These are phyloP conservation scores for Capsicum baccatum DNA, from an alignment of 257 asterid species.

Conservation along the genomic window DNA sequence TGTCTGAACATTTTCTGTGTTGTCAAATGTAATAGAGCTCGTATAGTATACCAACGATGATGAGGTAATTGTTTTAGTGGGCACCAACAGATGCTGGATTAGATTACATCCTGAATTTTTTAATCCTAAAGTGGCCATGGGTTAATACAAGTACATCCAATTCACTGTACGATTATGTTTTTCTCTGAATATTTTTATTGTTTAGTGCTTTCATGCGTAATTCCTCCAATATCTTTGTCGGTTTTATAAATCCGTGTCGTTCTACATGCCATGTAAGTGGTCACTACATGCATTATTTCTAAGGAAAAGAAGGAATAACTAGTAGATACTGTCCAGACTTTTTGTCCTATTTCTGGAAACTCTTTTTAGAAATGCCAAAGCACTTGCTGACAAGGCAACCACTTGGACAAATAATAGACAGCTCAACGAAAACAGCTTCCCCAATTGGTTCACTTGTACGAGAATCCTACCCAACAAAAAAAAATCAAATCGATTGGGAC, in stretches of 20 bases:
- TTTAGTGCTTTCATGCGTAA: conserved; percentile 24
- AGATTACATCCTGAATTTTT: neutral
- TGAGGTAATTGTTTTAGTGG: conserved; percentile 23
- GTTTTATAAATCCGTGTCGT: neutral
- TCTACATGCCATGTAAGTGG: neutral
- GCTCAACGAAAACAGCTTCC: neutral
- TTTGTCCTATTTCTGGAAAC: neutral
- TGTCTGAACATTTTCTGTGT: neutral
- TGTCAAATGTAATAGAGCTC: conserved; percentile 3
- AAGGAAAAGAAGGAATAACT: neutral
- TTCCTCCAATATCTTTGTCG: conserved; percentile 24
- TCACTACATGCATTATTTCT: neutral
- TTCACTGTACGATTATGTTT: neutral
- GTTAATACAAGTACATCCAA: neutral
- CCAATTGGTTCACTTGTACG: conserved; percentile 26
- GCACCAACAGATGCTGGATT: conserved; percentile 20
- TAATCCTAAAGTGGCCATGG: conserved; percentile 3
- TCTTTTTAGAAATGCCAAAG: neutral
- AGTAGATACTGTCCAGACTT: neutral
- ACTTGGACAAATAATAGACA: conserved; percentile 2
- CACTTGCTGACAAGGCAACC: conserved; percentile 13
- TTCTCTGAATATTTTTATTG: neutral
- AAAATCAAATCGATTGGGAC: neutral
- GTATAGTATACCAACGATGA: neutral
- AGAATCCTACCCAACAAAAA: conserved; percentile 20